Conservation (phyloP, 1,284 basidiomycete genomes). For the Rhodotorula mucilaginosa region DNA sequence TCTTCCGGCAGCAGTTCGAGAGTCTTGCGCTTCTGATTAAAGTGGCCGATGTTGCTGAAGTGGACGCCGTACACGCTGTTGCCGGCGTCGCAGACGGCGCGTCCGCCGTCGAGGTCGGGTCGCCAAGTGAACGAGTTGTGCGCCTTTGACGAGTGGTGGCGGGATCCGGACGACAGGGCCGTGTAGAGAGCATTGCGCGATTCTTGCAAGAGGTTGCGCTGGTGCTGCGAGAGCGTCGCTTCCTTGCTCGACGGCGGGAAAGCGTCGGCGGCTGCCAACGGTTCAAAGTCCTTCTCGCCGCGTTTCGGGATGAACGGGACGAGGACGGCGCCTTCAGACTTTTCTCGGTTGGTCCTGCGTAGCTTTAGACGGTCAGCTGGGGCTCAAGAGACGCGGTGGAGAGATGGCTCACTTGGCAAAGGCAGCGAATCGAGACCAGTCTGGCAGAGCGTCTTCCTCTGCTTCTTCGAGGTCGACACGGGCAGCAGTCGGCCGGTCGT, state of each 20-base stretch:
- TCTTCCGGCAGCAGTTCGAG: slow-evolving; percentile 92
- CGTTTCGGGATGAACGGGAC: slow-evolving; percentile 74
- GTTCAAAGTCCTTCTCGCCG: slow-evolving; percentile 95
- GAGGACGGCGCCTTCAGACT: slow-evolving; percentile 5
- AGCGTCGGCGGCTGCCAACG: slow-evolving; percentile 50
- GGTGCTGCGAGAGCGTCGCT: slow-evolving; percentile 37
- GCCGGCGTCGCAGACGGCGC: slow-evolving; percentile 44
- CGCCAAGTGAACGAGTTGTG: slow-evolving; percentile 45
- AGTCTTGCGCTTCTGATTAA: slow-evolving; percentile 54
- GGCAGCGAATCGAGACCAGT: slow-evolving; percentile 61
- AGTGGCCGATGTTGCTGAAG: slow-evolving; percentile 71
- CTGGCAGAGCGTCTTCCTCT: slow-evolving; percentile 60
- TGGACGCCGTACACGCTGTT: slow-evolving; percentile 65
- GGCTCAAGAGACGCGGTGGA: background rate
- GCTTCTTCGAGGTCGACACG: slow-evolving; percentile 52
- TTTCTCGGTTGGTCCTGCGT: slow-evolving; percentile 3
- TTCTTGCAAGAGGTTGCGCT: slow-evolving; percentile 36
- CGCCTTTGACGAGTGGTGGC: slow-evolving; percentile 39
- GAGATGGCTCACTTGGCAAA: slow-evolving; percentile 42
- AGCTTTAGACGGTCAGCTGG: background rate
- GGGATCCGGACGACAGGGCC: slow-evolving; percentile 39
- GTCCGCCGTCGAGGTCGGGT: slow-evolving; percentile 25
- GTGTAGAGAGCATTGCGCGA: slow-evolving; percentile 43
- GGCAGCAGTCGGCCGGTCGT: slow-evolving; percentile 35
- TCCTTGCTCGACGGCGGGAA: slow-evolving; percentile 25